Conservation (phyloP, 208 protist species). For the Leishmania tarentolae region DNA sequence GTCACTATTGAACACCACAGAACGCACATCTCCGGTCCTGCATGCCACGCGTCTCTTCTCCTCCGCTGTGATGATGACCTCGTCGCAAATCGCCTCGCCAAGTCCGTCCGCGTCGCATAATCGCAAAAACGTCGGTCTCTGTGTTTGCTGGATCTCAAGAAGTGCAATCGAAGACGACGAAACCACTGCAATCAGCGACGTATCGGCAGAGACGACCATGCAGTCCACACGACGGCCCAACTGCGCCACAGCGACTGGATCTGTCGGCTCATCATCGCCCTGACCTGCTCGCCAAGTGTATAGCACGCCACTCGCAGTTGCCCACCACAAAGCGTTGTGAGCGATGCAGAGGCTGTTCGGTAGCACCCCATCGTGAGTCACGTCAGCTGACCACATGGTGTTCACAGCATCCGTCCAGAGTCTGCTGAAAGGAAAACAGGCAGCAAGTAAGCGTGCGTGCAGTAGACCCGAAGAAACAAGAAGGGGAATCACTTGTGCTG, state of each 20-base stretch:
- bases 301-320: constrained; percentile 16
- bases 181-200: constrained; percentile 1
- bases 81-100: not conserved
- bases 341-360: constrained; percentile 23
- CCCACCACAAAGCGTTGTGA: constrained; percentile 30
- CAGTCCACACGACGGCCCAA: constrained; percentile 17
- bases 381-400: constrained; percentile 22
- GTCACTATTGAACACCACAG: constrained; percentile 14
- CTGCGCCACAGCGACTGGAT: constrained; percentile 20
- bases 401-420: no score
- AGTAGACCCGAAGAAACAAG: no score
- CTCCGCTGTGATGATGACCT: constrained; percentile 6
- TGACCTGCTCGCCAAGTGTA: constrained; percentile 21
- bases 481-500: no score
- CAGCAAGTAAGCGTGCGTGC: not conserved
- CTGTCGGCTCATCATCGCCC: constrained; percentile 3
- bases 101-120: not conserved
- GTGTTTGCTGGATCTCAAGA: not conserved
- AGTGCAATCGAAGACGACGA: constrained; percentile 8
- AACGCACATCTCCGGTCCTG: constrained; percentile 3
- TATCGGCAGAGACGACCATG: constrained; percentile 10
- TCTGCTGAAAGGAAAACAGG: not conserved
- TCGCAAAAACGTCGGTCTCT: constrained; percentile 13
- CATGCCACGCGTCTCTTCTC: constrained; percentile 15
- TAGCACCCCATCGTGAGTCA: constrained; percentile 15